These are phyloP conservation scores for Phytophthora hibernalis DNA, from an alignment of 352 stramenopile species.

Conservation along the genomic window DNA sequence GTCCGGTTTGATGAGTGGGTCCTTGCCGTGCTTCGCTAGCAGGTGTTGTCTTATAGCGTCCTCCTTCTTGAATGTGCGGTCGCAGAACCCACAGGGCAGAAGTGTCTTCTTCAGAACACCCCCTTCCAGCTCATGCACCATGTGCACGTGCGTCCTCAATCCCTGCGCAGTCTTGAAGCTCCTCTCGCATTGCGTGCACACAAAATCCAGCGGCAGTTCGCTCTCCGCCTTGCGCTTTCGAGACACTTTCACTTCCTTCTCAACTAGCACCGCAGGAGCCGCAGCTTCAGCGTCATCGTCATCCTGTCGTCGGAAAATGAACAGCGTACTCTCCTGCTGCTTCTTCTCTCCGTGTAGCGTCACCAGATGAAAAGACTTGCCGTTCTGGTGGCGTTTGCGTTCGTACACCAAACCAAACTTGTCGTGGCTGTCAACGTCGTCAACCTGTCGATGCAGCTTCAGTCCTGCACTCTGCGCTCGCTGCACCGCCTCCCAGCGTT, in stretches of 20 bases:
- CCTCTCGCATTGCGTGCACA: conserved; percentile 63
- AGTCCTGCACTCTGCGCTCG: conserved; percentile 57
- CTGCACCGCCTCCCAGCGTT: conserved; percentile 76
- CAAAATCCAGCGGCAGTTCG: conserved; percentile 36
- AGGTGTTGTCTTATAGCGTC: conserved; percentile 78
- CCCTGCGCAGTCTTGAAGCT: conserved; percentile 78
- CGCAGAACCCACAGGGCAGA: conserved; percentile 54
- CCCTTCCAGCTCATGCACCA: conserved; percentile 81
- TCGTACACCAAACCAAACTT: conserved; percentile 62
- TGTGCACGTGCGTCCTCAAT: conserved; percentile 80
- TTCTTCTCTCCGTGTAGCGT: conserved; percentile 72
- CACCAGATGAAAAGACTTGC: conserved; percentile 86
- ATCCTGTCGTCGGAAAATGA: conserved; percentile 50
- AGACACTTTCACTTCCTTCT: conserved; percentile 10
- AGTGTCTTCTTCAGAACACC: conserved; percentile 21
- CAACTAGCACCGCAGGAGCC: not conserved
- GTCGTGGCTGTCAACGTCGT: conserved; percentile 55
- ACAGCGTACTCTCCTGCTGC: conserved; percentile 72
- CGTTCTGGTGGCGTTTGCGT: conserved; percentile 90
- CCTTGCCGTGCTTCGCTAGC: conserved; percentile 83
- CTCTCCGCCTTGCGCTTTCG: conserved; percentile 53
- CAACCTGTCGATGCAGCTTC: conserved; percentile 47
- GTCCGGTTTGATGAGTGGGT: conserved; percentile 80
- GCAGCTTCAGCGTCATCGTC: not conserved
- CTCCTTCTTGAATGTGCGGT: conserved; percentile 78